Evolutionary conservation across 1,139 yeast species (phyloP), one percentile per base, ranked within the genome.

Genomic region (Yamadazyma dushanensis): DNA sequence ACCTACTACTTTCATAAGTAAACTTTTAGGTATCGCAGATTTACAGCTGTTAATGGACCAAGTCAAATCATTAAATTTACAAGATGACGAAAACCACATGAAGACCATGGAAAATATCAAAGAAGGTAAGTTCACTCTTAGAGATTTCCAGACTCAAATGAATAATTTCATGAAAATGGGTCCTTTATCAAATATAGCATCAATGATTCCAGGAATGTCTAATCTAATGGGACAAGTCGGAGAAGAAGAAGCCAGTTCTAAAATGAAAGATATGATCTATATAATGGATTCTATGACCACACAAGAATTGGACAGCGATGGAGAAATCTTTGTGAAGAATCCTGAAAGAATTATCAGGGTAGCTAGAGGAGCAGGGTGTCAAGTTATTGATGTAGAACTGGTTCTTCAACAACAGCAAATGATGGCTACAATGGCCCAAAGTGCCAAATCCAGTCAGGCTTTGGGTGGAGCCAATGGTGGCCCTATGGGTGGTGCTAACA

Each of bases 281-380:
- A 84, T 92, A 24, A 79, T 92, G 87, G 98, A 92, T 59, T 88
- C 97, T 3, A 92, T 92, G 98, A 90, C 96, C 1, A 84, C 83
- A 46, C 73, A 82, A 53, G 98, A 92, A 65, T 76, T 92, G 44
- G 96, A 89, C 50, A 78, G 89, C 45, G 98, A 92, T 57, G 98
- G 98, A 1, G 70, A 79, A 44, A 66, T 87, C 18, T 89, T 92
- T 59, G 73, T 78, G 31, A 80, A 82, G 35, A 80, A 90, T 57
- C 98, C 97, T 4, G 74, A 82, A 34, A 77, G 98, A 57, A 79
- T 92, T 37, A 77, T 90, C 15, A 75, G 98, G 51, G 94, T 92
- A 6, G 97, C 98, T 0, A 75, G 87, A 45, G 98, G 98, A n/a
- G 83, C 96, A 5, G 98, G 98, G 11, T 88, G 97, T 26, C 70